Base-by-base conservation (phyloP, 192 early-diverging fungal genomes). In the Coemansia sp. region DNA sequence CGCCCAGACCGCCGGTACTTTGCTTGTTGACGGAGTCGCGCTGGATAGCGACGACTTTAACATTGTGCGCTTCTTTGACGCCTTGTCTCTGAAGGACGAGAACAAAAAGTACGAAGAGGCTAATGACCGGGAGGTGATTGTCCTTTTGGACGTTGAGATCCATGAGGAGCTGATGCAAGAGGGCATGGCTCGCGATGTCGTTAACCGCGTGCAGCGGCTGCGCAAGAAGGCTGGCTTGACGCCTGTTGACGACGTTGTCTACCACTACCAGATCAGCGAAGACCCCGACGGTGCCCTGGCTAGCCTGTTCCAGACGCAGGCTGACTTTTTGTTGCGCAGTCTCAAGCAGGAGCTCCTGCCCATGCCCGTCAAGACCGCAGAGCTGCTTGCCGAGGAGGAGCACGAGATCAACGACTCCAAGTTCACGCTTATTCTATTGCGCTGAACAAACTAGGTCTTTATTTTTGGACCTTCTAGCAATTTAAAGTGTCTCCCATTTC, bases 131-230 rank as follows among this genome's bases (percentile, higher is more conserved):
- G 91, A 94, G 53, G 91, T 92, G 7, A 76, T 99, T 23, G 90
- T 97, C 55, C 85, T 99, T 65, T 71, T 99, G 69, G 94, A 98
- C 76, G 84, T 84, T 21, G 88, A 89, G 65, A 66, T 88, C n/a
- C 92, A 95, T 72, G 78, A 88, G 39, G 88, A 88, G 58, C 80
- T 99, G 39, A 85, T 93, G 65, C 87, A 93, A 61, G 96, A 98
- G 78, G 94, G 94, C 35, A 66, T 90, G 46, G 97, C 97, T 11
- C 88, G 97, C 50, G 97, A 99, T 84, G 73, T 99, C 58, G 89
- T 98, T 62, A 99, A 99, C 88, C 89, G 97, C 67, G 91, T 96
- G 13, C 97, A 99, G 85, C 86, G 93, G 60, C 73, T 95, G 65
- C 88, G 97, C 70, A 99, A 99, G 85, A 95, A 99, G 92, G 94